phyloP scores from a whole-genome alignment of 2,329 filamentous ascomycete species.

The Phyllosticta citrichinensis region DNA sequence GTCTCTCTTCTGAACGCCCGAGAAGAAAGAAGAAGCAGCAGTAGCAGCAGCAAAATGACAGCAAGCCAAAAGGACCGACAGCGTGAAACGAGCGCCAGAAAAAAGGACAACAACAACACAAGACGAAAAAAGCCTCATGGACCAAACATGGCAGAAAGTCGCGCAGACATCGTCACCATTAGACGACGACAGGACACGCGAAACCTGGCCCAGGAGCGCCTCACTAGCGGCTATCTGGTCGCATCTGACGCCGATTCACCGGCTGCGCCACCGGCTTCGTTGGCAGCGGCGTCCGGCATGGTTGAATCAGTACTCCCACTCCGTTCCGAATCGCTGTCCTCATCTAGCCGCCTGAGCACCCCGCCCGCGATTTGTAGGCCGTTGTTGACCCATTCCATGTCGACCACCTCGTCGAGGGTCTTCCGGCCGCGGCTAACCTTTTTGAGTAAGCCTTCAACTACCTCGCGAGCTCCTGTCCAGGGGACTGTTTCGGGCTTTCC shows the following conservation, averaged over 20 bases:
- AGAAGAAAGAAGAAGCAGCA: background rate
- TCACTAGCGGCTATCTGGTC: slow-evolving; percentile 8
- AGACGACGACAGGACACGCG: background rate
- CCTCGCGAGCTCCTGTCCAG: slow-evolving; percentile 64
- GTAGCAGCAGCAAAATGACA: background rate
- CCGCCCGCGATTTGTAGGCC: slow-evolving; percentile 57
- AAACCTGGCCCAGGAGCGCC: background rate
- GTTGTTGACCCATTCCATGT: slow-evolving; percentile 63
- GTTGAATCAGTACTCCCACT: background rate
- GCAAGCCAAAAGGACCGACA: background rate
- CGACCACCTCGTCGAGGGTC: slow-evolving; percentile 62
- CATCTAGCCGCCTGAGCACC: slow-evolving; percentile 43
- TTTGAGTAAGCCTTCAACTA: slow-evolving; percentile 76
- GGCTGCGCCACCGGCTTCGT: background rate
- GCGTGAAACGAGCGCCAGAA: background rate
- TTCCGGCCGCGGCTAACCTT: slow-evolving; percentile 67
- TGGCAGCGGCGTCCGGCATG: background rate
- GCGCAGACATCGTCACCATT: background rate
- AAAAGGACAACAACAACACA: background rate
- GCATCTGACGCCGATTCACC: background rate
- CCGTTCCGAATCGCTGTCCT: slow-evolving; percentile 29
- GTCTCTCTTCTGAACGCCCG: background rate
- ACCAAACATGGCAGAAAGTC: background rate
- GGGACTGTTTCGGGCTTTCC: slow-evolving; percentile 54
- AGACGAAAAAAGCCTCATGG: background rate